These are phyloP conservation scores for Fusarium equiseti DNA, from an alignment of 2,329 filamentous ascomycete species.

Conservation along the genomic window DNA sequence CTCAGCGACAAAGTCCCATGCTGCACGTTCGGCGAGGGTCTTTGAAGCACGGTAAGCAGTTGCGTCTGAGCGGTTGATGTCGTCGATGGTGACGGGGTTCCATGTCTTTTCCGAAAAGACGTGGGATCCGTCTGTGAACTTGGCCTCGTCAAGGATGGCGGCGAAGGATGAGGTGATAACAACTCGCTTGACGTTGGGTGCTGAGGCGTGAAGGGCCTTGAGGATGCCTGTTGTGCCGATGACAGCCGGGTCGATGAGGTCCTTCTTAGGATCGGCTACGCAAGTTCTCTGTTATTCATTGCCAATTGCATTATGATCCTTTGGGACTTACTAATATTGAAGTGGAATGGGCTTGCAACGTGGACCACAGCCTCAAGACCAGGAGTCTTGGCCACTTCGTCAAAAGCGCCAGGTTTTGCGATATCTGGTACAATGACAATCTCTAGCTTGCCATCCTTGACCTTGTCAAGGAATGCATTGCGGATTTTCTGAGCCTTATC, in stretches of 20 bases:
- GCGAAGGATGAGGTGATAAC: constrained; percentile 71
- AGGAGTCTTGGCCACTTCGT: constrained; percentile 66
- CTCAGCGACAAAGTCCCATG: constrained; percentile 63
- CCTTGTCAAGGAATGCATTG: constrained; percentile 57
- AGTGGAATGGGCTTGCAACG: constrained; percentile 71
- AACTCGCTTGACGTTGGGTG: constrained; percentile 75
- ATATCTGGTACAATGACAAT: constrained; percentile 81
- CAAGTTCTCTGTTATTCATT: not conserved
- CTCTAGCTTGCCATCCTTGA: constrained; percentile 58
- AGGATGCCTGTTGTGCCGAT: constrained; percentile 76
- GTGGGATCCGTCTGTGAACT: constrained; percentile 54
- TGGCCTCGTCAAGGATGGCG: constrained; percentile 59
- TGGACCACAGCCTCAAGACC: constrained; percentile 69
- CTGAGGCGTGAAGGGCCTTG: constrained; percentile 71
- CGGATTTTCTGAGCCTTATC: constrained; percentile 66
- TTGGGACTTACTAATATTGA: constrained; percentile 56
- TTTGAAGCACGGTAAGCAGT: constrained; percentile 68
- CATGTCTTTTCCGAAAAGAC: constrained; percentile 63
- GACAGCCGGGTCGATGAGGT: constrained; percentile 69
- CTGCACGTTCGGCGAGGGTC: constrained; percentile 65
- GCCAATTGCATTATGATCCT: not conserved
- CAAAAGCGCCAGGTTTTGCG: constrained; percentile 78
- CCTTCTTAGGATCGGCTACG: constrained; percentile 61
- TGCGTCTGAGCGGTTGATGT: constrained; percentile 55
- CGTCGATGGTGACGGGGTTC: constrained; percentile 65